These are phyloP conservation scores for Vaccinium macrocarpon DNA, from an alignment of 148 eudicot species.

Conservation along the genomic window DNA sequence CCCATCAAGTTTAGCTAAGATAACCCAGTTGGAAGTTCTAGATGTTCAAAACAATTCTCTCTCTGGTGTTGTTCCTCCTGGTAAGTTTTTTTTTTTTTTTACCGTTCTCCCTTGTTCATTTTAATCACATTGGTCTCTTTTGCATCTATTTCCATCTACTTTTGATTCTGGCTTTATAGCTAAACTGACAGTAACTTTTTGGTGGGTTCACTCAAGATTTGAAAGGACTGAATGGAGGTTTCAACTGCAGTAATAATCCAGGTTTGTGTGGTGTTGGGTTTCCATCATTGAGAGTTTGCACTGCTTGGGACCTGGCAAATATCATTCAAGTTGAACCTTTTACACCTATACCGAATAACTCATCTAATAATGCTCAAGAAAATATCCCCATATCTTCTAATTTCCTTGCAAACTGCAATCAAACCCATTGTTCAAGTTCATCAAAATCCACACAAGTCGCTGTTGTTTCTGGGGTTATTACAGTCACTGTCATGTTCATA, in stretches of 20 bases:
- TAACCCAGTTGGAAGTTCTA: constrained; percentile 42
- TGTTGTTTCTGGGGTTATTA: constrained; percentile 40
- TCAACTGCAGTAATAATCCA: constrained; percentile 56
- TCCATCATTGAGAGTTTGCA: constrained; percentile 56
- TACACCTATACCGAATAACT: constrained; percentile 24
- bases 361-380: constrained; percentile 19
- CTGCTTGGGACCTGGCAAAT: constrained; percentile 46
- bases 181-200: neutral
- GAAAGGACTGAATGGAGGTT: constrained; percentile 51
- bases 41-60: constrained; percentile 78
- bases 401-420: constrained; percentile 32
- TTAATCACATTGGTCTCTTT: neutral
- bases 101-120: neutral
- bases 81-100: constrained; percentile 31
- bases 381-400: constrained; percentile 24
- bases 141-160: neutral
- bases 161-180: neutral
- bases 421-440: constrained; percentile 40
- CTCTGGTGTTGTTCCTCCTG: constrained; percentile 63
- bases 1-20: constrained; percentile 46
- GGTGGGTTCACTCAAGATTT: constrained; percentile 43
- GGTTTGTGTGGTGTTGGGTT: constrained; percentile 67
- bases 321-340: constrained; percentile 45
- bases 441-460: constrained; percentile 37
- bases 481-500: constrained; percentile 33